phyloP scores from a whole-genome alignment of 805 yeast species.

The Saturnispora quitensis region DNA sequence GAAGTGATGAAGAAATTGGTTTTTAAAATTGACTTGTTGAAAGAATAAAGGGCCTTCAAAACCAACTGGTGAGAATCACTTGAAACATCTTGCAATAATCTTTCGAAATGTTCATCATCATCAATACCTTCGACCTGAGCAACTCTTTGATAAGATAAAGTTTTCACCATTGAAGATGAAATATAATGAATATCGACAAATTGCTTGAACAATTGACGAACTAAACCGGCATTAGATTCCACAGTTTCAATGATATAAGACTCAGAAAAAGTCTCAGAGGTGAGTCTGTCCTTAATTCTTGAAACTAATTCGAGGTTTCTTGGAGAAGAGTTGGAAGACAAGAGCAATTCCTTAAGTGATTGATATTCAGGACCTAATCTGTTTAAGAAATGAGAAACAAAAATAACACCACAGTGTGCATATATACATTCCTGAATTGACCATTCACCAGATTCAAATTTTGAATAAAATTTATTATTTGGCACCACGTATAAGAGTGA shows the following conservation, averaged over 20 bases:
- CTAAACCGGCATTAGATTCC: slow-evolving; percentile 56
- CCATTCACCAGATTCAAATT: slow-evolving; percentile 65
- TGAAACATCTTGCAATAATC: slow-evolving; percentile 60
- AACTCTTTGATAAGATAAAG: slow-evolving; percentile 80
- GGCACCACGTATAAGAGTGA: slow-evolving; percentile 89
- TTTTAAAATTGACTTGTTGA: slow-evolving; percentile 81
- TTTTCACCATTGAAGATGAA: slow-evolving; percentile 58
- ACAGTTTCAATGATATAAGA: slow-evolving; percentile 73
- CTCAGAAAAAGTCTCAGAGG: slow-evolving; percentile 89
- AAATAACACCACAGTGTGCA: slow-evolving; percentile 88
- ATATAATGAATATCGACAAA: slow-evolving; percentile 89
- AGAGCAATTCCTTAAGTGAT: slow-evolving; percentile 47
- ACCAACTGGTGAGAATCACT: slow-evolving; percentile 74
- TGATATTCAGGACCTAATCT: slow-evolving; percentile 86
- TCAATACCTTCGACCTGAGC: slow-evolving; percentile 68
- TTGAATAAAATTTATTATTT: slow-evolving; percentile 65
- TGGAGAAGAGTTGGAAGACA: slow-evolving; percentile 45
- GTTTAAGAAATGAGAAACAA: slow-evolving; percentile 90
- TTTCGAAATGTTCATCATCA: slow-evolving; percentile 65
- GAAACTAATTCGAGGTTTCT: slow-evolving; percentile 68
- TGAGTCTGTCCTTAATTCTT: slow-evolving; percentile 76
- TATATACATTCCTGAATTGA: slow-evolving; percentile 92
- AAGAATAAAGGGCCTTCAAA: slow-evolving; percentile 61
- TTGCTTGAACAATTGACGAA: slow-evolving; percentile 77
- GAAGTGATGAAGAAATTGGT: slow-evolving; percentile 92